A percentile compares a stretch with the other conserved stretches of the same genome.
These are phyloP conservation scores for Cercophora sp. DNA, from an alignment of 495 filamentous ascomycete species.

Conservation along the genomic window DNA sequence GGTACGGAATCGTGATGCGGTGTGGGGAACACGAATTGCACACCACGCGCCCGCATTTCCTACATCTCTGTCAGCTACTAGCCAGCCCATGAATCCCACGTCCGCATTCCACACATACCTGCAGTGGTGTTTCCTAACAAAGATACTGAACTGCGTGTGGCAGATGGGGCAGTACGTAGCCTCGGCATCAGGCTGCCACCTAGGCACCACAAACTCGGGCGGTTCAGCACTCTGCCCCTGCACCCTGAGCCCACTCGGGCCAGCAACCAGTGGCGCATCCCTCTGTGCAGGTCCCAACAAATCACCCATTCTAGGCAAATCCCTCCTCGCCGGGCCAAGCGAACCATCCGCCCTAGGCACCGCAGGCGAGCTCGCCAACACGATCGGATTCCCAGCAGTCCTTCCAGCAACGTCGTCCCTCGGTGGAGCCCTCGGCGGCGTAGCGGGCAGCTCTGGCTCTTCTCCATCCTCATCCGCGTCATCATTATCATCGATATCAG, in stretches of 20 bases:
- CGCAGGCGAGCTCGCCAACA: too few relatives aligned
- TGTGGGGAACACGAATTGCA: constrained; percentile 90
- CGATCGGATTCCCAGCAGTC: not conserved
- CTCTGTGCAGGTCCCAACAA: too few relatives aligned
- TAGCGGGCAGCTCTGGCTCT: not conserved
- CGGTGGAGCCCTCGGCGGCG: not conserved
- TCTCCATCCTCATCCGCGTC: not conserved
- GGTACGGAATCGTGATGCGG: constrained; percentile 87
- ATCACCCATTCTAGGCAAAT: too few relatives aligned
- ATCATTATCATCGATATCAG: not conserved
- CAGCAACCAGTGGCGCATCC: too few relatives aligned
- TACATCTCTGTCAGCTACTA: constrained; percentile 22
- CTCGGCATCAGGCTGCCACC: constrained; percentile 83
- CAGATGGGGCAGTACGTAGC: constrained; percentile 82
- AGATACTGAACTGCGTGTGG: constrained; percentile 70
- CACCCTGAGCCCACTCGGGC: too few relatives aligned
- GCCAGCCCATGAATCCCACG: not conserved
- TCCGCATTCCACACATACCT: constrained; percentile 42
- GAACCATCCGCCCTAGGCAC: too few relatives aligned
- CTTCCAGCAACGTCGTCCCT: not conserved
- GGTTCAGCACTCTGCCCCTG: not conserved
- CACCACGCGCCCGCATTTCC: constrained; percentile 94
- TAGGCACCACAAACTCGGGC: constrained; percentile 51
- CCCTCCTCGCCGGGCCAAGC: too few relatives aligned
- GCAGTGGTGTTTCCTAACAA: constrained; percentile 89